phyloP scores from a whole-genome alignment of 148 eudicot species.

The Amaranthus cruentus region DNA sequence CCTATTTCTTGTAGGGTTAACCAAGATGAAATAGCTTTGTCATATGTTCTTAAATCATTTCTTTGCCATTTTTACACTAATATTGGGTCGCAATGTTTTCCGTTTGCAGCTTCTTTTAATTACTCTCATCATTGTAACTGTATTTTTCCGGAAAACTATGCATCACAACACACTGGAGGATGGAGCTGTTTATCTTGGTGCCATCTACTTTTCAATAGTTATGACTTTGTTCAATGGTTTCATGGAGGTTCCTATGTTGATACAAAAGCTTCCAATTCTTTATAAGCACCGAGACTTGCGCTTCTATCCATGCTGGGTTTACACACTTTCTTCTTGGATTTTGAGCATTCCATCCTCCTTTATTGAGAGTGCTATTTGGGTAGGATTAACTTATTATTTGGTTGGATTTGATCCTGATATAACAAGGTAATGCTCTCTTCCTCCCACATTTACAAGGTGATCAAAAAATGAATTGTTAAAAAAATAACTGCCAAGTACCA shows the following conservation, averaged over 20 bases:
- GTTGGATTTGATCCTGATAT: constrained; percentile 92
- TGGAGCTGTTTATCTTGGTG: constrained; percentile 80
- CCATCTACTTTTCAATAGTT: constrained; percentile 76
- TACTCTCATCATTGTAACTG: constrained; percentile 63
- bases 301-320: constrained; percentile 94
- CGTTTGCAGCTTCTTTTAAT: constrained; percentile 73
- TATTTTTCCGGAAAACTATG: constrained; percentile 88
- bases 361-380: constrained; percentile 80
- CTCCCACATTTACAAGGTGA: not conserved
- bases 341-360: constrained; percentile 75
- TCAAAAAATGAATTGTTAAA: constrained; percentile 6
- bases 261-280: constrained; percentile 85
- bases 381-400: constrained; percentile 68
- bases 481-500: not conserved
- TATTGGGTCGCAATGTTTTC: constrained; percentile 16
- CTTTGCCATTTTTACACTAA: constrained; percentile 12
- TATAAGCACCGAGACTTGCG: constrained; percentile 90
- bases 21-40: not conserved
- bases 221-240: constrained; percentile 94
- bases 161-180: constrained; percentile 72
- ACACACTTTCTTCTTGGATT: constrained; percentile 86
- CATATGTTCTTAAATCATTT: not conserved
- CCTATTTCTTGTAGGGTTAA: constrained; percentile 1
- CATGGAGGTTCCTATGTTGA: constrained; percentile 88
- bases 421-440: constrained; percentile 43